Base-by-base conservation (phyloP, 202 grass and related monocot genomes). In the Carex sylvatica region DNA sequence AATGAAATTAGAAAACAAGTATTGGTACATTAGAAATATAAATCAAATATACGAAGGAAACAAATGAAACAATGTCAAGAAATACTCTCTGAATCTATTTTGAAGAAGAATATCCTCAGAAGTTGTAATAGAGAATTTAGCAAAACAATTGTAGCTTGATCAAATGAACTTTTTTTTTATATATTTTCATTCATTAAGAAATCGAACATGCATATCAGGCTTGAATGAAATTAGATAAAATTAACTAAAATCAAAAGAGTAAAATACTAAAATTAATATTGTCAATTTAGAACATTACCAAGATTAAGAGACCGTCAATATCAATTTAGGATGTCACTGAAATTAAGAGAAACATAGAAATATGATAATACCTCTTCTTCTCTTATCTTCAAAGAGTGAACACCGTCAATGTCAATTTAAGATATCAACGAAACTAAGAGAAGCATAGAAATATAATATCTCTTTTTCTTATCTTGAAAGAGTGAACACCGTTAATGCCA, bases 391-490 rank as follows among this genome's bases (percentile, higher is more conserved):
- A 40, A 40, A 40, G 6, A 40, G 38, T 40, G 38, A 40, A 40
- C 38, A 40, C 6, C 38, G 6, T 40, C 6, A 40, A 40, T 18
- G 0, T 22, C n/a, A 47, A 71, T 71, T 24, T 30, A 74, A 23
- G 44, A 74, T 53, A 74, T 52, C 38, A 74, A 13, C 15, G 18
- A 76, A 35, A 76, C 6, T 30, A 76, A 77, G 16, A 77, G 74
- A 77, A 58, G 30, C 22, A 56, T 14, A 59, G 3, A 59, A 77
- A 36, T 5, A 30, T 35, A 36, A 4, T 77, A 59, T 28, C 74
- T 77, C 16, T 8, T 9, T 53, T 77, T 59, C 74, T 77, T 77
- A 77, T 77, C 74, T 59, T 77, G 7, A 77, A 18, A 77, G 74
- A 36, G 53, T 31, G 72, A 76, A 76, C 72, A 76, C 24, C 49